phyloP scores from a whole-genome alignment of 2,329 filamentous ascomycete genomes.

The Cladobotryum protrusum region DNA sequence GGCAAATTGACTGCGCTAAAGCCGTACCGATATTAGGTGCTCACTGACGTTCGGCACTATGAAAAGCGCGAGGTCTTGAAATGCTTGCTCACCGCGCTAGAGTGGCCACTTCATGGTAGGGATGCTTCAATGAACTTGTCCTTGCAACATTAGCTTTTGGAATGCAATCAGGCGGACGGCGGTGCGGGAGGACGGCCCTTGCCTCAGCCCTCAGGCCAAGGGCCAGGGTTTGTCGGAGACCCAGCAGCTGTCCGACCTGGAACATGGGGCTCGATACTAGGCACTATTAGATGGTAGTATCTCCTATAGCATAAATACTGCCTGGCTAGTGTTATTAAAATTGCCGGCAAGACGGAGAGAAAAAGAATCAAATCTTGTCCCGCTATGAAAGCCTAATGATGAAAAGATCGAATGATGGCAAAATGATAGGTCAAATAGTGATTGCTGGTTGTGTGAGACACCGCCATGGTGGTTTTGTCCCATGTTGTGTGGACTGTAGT shows the following conservation, averaged over 20 bases:
- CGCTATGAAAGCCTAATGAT: too few relatives aligned
- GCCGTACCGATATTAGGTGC: too few relatives aligned
- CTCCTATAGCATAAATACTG: not conserved
- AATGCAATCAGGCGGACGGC: not conserved
- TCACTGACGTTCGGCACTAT: too few relatives aligned
- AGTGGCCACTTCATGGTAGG: too few relatives aligned
- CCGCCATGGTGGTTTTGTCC: too few relatives aligned
- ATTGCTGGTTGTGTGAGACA: not conserved
- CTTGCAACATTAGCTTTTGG: not conserved
- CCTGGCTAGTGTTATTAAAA: not conserved
- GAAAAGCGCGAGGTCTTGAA: too few relatives aligned
- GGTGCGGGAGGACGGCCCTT: not conserved
- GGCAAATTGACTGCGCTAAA: not conserved
- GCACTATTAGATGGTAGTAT: not conserved
- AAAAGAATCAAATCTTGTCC: too few relatives aligned
- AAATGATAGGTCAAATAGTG: not conserved
- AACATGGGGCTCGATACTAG: too few relatives aligned
- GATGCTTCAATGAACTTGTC: not conserved
- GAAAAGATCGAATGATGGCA: not conserved
- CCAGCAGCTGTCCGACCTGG: too few relatives aligned
- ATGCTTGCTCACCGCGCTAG: too few relatives aligned
- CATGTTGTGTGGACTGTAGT: not conserved
- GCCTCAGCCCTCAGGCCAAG: not conserved
- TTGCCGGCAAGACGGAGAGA: not conserved
- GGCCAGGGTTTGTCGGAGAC: not conserved